These are phyloP conservation scores for Scedosporium aurantiacum DNA, from an alignment of 2,329 filamentous ascomycete species.

Conservation along the genomic window DNA sequence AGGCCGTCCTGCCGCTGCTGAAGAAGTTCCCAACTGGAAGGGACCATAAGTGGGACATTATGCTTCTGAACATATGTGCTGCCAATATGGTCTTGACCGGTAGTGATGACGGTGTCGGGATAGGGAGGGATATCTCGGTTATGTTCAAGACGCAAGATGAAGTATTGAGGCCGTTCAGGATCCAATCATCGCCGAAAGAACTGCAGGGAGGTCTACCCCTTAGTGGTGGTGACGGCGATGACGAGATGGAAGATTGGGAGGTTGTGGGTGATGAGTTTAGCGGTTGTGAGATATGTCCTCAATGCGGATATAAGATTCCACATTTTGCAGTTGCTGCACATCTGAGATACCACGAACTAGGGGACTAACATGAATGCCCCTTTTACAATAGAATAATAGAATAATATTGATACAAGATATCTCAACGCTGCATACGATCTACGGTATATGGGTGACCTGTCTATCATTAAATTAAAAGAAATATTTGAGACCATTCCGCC, in stretches of 20 bases:
- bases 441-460: background rate
- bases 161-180: conserved; percentile 55
- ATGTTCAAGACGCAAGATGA: conserved; percentile 75
- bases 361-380: conserved; percentile 10
- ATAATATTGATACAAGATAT: background rate
- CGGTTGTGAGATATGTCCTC: conserved; percentile 23
- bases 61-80: conserved; percentile 76
- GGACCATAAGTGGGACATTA: conserved; percentile 61
- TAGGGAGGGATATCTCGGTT: conserved; percentile 64
- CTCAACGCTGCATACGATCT: background rate
- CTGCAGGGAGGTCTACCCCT: conserved; percentile 16
- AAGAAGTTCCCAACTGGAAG: conserved; percentile 60
- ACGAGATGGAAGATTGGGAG: conserved; percentile 14
- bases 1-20: conserved; percentile 61
- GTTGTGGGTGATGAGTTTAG: conserved; percentile 16
- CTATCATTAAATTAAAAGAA: background rate
- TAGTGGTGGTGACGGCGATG: conserved; percentile 17
- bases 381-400: background rate
- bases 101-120: conserved; percentile 35
- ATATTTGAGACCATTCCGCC: background rate
- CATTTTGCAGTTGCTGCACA: conserved; percentile 49
- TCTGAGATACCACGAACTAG: conserved; percentile 35
- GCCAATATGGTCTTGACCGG: conserved; percentile 65
- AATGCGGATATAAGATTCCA: conserved; percentile 44
- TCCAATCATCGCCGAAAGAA: conserved; percentile 10